Conservation (phyloP, 805 yeast species). For the Myxozyma mucilagina region DNA sequence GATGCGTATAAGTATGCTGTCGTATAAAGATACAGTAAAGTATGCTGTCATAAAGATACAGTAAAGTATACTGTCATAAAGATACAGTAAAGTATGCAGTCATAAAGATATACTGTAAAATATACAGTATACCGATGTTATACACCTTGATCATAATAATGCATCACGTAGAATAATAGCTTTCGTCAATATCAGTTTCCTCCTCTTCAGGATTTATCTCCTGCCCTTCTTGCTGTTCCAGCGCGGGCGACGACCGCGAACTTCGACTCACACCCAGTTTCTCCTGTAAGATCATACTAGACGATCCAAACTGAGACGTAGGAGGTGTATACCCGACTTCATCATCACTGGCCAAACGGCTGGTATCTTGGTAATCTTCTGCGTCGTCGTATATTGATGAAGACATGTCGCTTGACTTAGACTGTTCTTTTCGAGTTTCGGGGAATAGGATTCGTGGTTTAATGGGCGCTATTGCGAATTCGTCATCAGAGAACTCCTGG, state of each 20-base stretch:
- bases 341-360: background rate
- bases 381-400: background rate
- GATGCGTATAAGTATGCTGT: no score
- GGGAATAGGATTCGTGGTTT: slow-evolving; percentile 25
- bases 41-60: background rate
- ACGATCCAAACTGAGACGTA: slow-evolving; percentile 10
- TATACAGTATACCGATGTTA: background rate
- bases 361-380: background rate
- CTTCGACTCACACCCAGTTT: slow-evolving; percentile 10
- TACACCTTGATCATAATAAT: background rate
- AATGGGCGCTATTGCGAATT: slow-evolving; percentile 23
- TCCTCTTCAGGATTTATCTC: slow-evolving; percentile 18
- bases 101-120: background rate
- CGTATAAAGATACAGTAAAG: background rate
- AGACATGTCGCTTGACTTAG: background rate
- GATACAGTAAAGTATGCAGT: background rate
- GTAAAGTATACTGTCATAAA: background rate
- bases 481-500: slow-evolving; percentile 15
- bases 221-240: background rate
- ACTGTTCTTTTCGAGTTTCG: background rate
- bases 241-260: background rate
- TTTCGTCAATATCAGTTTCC: slow-evolving; percentile 27
- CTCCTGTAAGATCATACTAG: slow-evolving; percentile 11
- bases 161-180: slow-evolving; percentile 8
- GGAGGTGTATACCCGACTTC: background rate